Conservation (phyloP, 2,329 filamentous ascomycete species). For the Pseudocercospora fuligena region DNA sequence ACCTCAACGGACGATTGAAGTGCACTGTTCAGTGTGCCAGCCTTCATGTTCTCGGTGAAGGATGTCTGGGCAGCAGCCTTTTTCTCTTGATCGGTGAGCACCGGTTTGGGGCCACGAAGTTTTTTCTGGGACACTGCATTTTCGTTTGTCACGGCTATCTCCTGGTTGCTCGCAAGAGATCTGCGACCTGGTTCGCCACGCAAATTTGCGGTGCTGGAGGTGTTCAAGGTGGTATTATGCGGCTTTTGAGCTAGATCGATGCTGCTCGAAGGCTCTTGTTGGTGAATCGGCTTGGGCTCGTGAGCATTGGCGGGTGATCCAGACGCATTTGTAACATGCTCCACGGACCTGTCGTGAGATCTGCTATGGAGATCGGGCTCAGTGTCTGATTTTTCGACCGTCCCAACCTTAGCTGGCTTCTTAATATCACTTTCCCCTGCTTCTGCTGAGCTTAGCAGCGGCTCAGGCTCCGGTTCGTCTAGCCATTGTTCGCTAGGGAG, state of each 20-base stretch:
- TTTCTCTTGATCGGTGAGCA: background rate
- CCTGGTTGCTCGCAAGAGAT: background rate
- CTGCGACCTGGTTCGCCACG: background rate
- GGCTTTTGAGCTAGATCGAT: background rate
- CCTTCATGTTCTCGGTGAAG: background rate
- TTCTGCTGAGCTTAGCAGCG: background rate
- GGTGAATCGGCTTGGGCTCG: background rate
- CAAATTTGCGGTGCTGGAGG: background rate
- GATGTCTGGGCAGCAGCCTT: background rate
- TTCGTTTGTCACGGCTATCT: background rate
- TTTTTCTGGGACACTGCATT: background rate
- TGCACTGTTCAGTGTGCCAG: background rate
- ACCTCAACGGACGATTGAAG: too few species aligned
- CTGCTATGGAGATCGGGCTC: background rate
- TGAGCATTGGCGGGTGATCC: background rate
- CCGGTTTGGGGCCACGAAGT: background rate
- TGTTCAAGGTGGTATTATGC: background rate
- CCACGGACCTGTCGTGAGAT: background rate
- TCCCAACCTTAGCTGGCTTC: background rate
- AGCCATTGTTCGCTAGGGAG: background rate
- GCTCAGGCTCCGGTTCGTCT: slow-evolving; percentile 2
- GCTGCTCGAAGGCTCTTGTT: background rate
- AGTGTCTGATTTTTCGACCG: background rate
- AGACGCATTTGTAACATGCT: background rate
- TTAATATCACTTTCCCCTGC: background rate